Base-by-base conservation (phyloP, 768 basidiomycete genomes). In the Amanita molliuscula region DNA sequence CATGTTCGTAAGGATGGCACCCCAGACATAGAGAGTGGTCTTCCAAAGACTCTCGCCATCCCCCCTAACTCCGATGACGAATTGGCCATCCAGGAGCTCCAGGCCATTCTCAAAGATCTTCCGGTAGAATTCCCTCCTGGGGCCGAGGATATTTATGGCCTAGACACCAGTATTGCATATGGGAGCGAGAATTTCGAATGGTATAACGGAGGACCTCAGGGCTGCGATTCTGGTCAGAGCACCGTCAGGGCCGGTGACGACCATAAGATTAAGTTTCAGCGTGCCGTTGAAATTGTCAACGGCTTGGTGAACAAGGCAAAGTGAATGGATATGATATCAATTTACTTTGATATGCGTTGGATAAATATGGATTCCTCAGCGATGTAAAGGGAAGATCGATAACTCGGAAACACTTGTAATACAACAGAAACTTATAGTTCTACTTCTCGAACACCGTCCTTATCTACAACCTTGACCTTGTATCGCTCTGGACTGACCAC, bases 401-500 rank as follows among this genome's bases (percentile, higher is more conserved):
- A 43, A 43, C 25, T n/a, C n/a, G 8, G 41, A 45, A 33, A 44
- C 15, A 47, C 34, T 35, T 48, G 47, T 26, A 18, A 49, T 49
- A 21, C 40, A 42, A 16, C 13, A 42, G 4, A 55, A 23, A 15
- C 31, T 52, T 70, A 87, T 56, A 95, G 60, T 59, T 89, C 81
- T 50, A 94, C 69, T 57, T 88, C 85, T 48, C 90, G 76, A 21
- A 88, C 74, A 45, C 94, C 94, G 61, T 94, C 86, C 67, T 84
- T 91, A 68, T 96, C 92, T 28, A 96, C 89, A 10, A 96, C 71
- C 63, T 91, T 92, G 56, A 94, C 83, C 64, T 84, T 90, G 72
- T 89, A 95, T 57, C 72, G 82, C 37, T 81, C 84, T 1, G 87
- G 82, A 54, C 79, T 79, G 51, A 95, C 82, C 46, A 88, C 79